Conservation (phyloP, 2,329 filamentous ascomycete genomes). For the Waltergamsia citrina region DNA sequence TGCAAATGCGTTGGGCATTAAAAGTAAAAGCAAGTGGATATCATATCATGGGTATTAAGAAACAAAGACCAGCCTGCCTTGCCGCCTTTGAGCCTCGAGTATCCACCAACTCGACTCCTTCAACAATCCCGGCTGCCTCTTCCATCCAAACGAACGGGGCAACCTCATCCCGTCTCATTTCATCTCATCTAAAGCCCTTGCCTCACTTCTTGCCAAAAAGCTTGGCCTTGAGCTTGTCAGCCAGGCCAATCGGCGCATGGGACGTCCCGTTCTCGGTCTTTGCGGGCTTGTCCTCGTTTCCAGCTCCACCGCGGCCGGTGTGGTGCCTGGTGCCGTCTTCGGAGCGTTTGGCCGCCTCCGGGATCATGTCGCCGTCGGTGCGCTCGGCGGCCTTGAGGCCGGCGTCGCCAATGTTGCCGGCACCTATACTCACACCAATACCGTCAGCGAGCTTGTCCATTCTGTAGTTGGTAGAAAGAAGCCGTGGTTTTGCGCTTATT, state of each 20-base stretch:
- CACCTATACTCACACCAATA: too few relatives aligned
- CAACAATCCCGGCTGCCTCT: not conserved
- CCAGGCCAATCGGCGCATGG: conserved; percentile 29
- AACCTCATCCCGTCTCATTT: not conserved
- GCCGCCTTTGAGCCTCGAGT: not conserved
- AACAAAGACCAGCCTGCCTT: not conserved
- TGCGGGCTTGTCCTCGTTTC: conserved; percentile 36
- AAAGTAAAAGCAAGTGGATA: not conserved
- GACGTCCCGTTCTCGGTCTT: conserved; percentile 18
- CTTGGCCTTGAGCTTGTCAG: conserved; percentile 50
- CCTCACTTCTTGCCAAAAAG: conserved; percentile 38
- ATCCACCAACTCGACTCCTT: too few relatives aligned
- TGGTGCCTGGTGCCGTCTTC: conserved; percentile 42
- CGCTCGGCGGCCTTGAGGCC: conserved; percentile 27
- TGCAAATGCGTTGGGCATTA: not conserved
- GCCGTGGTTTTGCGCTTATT: too few relatives aligned
- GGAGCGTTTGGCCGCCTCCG: conserved; percentile 39
- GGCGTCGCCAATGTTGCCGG: conserved; percentile 48
- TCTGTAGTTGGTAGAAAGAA: not conserved
- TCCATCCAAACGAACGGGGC: not conserved
- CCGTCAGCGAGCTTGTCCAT: not conserved
- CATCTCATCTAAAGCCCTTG: not conserved
- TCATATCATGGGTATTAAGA: conserved; percentile 2
- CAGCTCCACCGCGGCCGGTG: conserved; percentile 50
- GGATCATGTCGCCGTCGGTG: conserved; percentile 41